phyloP scores from a whole-genome alignment of 768 basidiomycete genomes.

The Russula dissimulans region DNA sequence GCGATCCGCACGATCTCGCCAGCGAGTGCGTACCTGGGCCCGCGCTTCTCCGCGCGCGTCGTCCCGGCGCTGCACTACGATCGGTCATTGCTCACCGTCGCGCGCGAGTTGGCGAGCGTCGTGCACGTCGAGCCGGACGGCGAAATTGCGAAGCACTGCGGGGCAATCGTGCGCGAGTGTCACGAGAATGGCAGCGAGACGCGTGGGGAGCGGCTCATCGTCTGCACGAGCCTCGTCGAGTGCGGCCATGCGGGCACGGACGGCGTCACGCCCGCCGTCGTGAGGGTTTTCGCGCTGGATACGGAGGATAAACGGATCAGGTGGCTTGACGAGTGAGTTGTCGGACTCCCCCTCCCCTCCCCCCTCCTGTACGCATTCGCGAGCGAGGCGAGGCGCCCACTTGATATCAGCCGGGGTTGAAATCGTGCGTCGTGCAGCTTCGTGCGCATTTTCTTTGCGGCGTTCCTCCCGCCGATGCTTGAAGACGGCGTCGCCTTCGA shows the following conservation, averaged over 20 bases:
- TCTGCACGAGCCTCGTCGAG: slow-evolving; percentile 49
- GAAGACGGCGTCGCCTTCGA: slow-evolving; percentile 51
- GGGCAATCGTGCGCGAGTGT: slow-evolving; percentile 44
- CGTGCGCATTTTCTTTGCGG: slow-evolving; percentile 40
- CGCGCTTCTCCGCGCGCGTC: slow-evolving; percentile 44
- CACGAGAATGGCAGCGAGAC: slow-evolving; percentile 32
- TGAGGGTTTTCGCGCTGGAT: slow-evolving; percentile 42
- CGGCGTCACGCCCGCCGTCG: slow-evolving; percentile 38
- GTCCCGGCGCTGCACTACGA: slow-evolving; percentile 43
- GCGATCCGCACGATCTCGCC: slow-evolving; percentile 54
- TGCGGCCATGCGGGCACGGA: slow-evolving; percentile 40
- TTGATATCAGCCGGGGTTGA: neutral
- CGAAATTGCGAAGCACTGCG: slow-evolving; percentile 46
- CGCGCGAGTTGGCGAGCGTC: slow-evolving; percentile 46
- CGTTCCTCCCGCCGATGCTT: slow-evolving; percentile 46
- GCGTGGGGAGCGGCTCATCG: slow-evolving; percentile 42
- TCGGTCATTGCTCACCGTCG: slow-evolving; percentile 41
- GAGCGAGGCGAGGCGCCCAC: too few species aligned
- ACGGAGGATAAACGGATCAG: slow-evolving; percentile 39
- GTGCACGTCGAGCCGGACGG: slow-evolving; percentile 39
- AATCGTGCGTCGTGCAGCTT: slow-evolving; percentile 29
- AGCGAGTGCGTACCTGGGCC: slow-evolving; percentile 46
- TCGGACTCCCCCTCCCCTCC: too few species aligned
- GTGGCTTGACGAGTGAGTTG: slow-evolving; percentile 43
- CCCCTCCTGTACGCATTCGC: too few species aligned